Evolutionary conservation across 2,329 filamentous ascomycete genomes (phyloP).

Genomic region (Penicillium sp.): DNA sequence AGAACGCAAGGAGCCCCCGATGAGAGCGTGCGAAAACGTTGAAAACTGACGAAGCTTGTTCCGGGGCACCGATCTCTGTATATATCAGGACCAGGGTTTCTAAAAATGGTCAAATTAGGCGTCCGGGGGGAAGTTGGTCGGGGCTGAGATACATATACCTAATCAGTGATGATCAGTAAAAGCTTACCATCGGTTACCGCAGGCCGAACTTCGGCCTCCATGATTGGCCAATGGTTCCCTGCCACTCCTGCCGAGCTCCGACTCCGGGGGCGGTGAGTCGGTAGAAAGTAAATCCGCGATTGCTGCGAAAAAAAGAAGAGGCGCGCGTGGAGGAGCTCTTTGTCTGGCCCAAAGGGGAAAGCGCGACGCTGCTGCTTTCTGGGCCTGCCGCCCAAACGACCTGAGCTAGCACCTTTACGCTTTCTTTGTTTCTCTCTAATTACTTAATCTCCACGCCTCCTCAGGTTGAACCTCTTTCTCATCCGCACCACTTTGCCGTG

Average conservation of each 20-base stretch:
- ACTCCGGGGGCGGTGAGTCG: slow-evolving; percentile 25
- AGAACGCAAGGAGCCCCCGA: not conserved
- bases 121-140: slow-evolving; percentile 9
- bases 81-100: not conserved
- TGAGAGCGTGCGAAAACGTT: not conserved
- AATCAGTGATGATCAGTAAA: slow-evolving; percentile 15
- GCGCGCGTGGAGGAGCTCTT: slow-evolving; percentile 25
- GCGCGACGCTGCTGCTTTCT: slow-evolving; percentile 5
- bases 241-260: slow-evolving; percentile 14
- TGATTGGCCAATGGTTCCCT: slow-evolving; percentile 20
- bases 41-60: not conserved
- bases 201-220: slow-evolving; percentile 17
- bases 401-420: not conserved
- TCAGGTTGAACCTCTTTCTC: not conserved
- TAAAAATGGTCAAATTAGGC: not conserved
- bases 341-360: slow-evolving; percentile 10
- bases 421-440: not conserved
- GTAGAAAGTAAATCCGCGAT: not conserved
- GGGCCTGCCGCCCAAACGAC: not conserved
- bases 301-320: slow-evolving; percentile 24
- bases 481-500: not conserved
- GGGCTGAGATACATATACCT: slow-evolving; percentile 16
- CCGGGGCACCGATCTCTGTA: not conserved
- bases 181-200: slow-evolving; percentile 29
- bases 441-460: not conserved